A percentile compares a stretch with the other conserved stretches of the same genome.
phyloP scores from a whole-genome alignment of 2,329 filamentous ascomycete genomes.

The Pseudocercospora fuligena region DNA sequence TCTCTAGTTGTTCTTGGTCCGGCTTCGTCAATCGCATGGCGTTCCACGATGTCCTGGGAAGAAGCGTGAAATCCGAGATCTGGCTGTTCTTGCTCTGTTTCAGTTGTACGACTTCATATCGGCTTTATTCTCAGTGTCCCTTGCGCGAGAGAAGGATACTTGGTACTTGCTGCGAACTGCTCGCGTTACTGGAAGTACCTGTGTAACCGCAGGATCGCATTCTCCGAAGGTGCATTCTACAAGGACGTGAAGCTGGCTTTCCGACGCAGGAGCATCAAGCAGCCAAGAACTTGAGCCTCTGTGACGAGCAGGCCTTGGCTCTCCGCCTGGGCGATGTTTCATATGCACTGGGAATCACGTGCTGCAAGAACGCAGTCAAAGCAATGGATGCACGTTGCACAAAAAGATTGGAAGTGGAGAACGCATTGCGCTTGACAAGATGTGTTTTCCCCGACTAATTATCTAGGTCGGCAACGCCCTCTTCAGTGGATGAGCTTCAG shows the following conservation, averaged over 20 bases:
- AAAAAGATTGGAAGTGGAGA: no score
- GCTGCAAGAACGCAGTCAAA: no score
- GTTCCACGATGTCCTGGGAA: not conserved
- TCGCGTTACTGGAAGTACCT: not conserved
- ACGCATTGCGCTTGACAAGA: not conserved
- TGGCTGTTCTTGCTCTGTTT: not conserved
- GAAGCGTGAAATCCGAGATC: not conserved
- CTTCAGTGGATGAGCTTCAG: constrained; percentile 56
- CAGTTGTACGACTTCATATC: not conserved
- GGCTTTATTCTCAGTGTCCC: not conserved
- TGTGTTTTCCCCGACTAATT: not conserved
- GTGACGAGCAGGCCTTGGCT: not conserved
- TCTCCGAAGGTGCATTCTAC: not conserved
- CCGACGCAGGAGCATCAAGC: not conserved
- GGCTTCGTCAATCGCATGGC: not conserved
- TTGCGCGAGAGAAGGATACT: not conserved
- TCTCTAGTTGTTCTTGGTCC: not conserved
- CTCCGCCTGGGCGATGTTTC: not conserved
- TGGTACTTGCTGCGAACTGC: not conserved
- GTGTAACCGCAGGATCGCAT: not conserved
- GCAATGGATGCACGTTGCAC: no score
- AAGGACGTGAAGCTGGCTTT: not conserved
- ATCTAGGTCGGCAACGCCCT: constrained; percentile 26
- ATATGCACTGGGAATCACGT: no score
- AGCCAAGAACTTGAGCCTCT: not conserved